Evolutionary conservation across 208 protist genomes (phyloP).

Genomic region (Trypanosoma vivax): DNA sequence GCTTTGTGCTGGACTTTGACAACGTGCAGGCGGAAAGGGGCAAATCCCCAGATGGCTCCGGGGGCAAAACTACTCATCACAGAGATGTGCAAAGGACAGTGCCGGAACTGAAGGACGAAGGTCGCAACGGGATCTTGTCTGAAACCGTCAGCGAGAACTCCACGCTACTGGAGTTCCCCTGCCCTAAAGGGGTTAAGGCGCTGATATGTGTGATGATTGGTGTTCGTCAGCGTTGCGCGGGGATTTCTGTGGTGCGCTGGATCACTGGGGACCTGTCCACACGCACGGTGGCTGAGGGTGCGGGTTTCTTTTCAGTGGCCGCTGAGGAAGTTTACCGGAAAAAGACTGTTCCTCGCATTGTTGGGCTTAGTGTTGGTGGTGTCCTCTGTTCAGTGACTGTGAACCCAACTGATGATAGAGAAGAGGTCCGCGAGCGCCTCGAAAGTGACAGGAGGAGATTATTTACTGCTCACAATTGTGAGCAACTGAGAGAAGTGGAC

Average conservation of each 20-base stretch:
- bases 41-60: no score
- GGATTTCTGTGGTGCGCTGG: slow-evolving; percentile 53
- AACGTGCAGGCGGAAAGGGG: slow-evolving; percentile 6
- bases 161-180: slow-evolving; percentile 48
- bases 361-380: slow-evolving; percentile 51
- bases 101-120: slow-evolving; percentile 13
- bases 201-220: slow-evolving; percentile 55
- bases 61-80: no score
- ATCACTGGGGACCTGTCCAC: slow-evolving; percentile 25
- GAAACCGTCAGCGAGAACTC: slow-evolving; percentile 16
- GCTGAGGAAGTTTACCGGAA: slow-evolving; percentile 41
- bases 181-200: slow-evolving; percentile 38
- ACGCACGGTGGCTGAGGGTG: slow-evolving; percentile 5
- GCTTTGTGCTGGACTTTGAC: slow-evolving; percentile 51
- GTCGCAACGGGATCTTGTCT: slow-evolving; percentile 1
- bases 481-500: slow-evolving; percentile 7
- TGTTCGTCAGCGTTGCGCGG: slow-evolving; percentile 35
- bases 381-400: slow-evolving; percentile 40
- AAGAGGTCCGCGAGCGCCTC: slow-evolving; percentile 21
- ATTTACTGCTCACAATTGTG: background rate
- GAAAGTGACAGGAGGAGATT: slow-evolving; percentile 4
- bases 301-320: slow-evolving; percentile 38
- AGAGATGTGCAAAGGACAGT: no score
- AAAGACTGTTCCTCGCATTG: slow-evolving; percentile 55
- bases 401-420: slow-evolving; percentile 27